Evolutionary conservation across 140 eudicot species (phyloP).

Genomic region (Oenanthe javanica): DNA sequence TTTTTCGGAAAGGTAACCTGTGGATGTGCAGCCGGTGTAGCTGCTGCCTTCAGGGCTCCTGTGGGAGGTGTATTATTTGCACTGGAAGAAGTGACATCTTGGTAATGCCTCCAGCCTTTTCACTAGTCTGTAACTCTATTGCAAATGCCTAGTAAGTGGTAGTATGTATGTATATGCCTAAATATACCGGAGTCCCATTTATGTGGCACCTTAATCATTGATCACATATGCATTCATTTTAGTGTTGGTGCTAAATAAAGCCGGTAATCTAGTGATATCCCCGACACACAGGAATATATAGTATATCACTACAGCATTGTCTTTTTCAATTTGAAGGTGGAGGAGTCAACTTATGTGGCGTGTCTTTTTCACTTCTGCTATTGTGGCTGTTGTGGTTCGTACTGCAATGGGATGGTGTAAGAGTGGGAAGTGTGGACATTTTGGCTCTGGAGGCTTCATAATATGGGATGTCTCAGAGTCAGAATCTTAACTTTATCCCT

Average conservation of each 20-base stretch:
- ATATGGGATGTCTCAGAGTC: conserved; percentile 98
- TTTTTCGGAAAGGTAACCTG: conserved; percentile 91
- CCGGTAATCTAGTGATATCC: background rate
- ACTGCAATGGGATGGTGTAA: conserved; percentile 98
- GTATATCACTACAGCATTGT: background rate
- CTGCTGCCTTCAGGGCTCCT: conserved; percentile 99
- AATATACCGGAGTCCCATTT: background rate
- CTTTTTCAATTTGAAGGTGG: conserved; percentile 65
- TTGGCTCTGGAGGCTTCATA: conserved; percentile 97
- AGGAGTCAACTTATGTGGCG: conserved; percentile 99
- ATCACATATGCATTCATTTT: background rate
- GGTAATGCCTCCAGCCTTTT: conserved; percentile 36
- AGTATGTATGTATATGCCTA: background rate
- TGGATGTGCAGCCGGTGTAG: conserved; percentile 99
- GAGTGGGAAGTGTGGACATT: conserved; percentile 87
- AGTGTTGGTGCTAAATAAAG: background rate
- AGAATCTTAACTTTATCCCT: conserved; percentile 24
- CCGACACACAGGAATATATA: background rate
- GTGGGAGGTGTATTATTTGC: conserved; percentile 99
- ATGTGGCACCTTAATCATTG: background rate
- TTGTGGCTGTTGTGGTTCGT: conserved; percentile 96
- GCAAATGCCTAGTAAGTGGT: background rate
- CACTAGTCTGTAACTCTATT: background rate
- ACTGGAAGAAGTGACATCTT: conserved; percentile 97
- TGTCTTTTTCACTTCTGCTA: conserved; percentile 98